Base-by-base conservation (phyloP, 352 stramenopile genomes). In the Pythium angustatum region DNA sequence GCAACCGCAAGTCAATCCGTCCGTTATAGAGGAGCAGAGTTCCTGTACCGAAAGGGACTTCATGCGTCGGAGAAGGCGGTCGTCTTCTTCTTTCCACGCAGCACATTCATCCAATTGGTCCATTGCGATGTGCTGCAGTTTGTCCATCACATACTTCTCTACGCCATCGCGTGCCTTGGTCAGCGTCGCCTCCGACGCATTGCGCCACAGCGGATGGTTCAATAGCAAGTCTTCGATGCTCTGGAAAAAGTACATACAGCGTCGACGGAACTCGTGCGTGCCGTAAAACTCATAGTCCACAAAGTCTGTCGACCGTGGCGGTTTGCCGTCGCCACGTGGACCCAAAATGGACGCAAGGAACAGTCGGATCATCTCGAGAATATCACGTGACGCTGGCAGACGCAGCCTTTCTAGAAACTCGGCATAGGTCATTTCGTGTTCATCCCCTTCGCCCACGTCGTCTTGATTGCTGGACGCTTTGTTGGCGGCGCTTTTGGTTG, bases 111-210 rank as follows among this genome's bases (percentile, higher is more conserved):
- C 68, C 12, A 93, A 57, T 26, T 90, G 75, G 59, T 86, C 84
- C 49, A 96, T 88, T 30, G 87, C 85, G 28, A 95, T 81, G 55
- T 91, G 73, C 1, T 79, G 78, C 17, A 97, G 68, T 56, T 96
- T 94, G 60, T 93, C 86, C 86, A 97, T 96, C 17, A 97, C 85
- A 56, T 96, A 96, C 61, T 97, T 96, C 67, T 97, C 91, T 41
- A 97, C 83, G 1, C 88, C 79, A 58, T 97, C 86, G 10, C 91
- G 80, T 6, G 81, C 88, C 52, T 83, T 88, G 3, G 66, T 28
- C 2, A 96, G 59, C 28, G 73, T 90, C 3, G 69, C 34, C 47
- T 95, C 86, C 3, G 81, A 88, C 0, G 66, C 75, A 59, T 91
- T 76, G 7, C 83, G 71, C 86, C 86, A 95, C 5, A 78, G 70